These are phyloP conservation scores for Talaromyces liani DNA, from an alignment of 495 filamentous ascomycete species.

Conservation along the genomic window DNA sequence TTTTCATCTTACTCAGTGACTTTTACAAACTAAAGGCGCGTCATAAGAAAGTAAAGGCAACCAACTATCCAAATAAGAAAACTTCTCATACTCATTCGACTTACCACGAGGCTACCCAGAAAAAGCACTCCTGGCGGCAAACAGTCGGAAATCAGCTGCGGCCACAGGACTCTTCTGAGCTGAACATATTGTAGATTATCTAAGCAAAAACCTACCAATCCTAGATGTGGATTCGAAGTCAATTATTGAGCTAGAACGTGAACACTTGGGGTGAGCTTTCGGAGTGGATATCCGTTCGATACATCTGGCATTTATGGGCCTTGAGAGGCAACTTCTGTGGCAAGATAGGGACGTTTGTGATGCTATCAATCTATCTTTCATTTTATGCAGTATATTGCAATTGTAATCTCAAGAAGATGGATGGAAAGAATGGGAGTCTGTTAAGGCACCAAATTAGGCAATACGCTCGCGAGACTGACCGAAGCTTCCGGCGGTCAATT, in stretches of 20 bases:
- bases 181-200: neutral
- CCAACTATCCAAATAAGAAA: neutral
- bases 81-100: neutral
- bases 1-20: neutral
- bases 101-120: neutral
- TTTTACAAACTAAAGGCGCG: neutral
- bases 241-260: constrained; percentile 3
- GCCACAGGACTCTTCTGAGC: neutral
- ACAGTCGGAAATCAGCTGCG: constrained; percentile 7
- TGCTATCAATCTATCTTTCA: neutral
- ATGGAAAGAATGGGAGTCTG: neutral
- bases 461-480: neutral
- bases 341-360: neutral
- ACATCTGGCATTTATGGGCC: neutral
- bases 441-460: neutral
- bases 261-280: neutral
- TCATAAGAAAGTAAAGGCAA: constrained; percentile 4
- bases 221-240: neutral
- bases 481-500: neutral
- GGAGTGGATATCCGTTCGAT: constrained; percentile 2
- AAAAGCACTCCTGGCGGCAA: constrained; percentile 5
- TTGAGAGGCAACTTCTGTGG: constrained; percentile 1
- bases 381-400: neutral
- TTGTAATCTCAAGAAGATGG: neutral
- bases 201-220: neutral